Evolutionary conservation across 2,329 filamentous ascomycete genomes (phyloP).

Genomic region (Alternaria angustiovoidea): DNA sequence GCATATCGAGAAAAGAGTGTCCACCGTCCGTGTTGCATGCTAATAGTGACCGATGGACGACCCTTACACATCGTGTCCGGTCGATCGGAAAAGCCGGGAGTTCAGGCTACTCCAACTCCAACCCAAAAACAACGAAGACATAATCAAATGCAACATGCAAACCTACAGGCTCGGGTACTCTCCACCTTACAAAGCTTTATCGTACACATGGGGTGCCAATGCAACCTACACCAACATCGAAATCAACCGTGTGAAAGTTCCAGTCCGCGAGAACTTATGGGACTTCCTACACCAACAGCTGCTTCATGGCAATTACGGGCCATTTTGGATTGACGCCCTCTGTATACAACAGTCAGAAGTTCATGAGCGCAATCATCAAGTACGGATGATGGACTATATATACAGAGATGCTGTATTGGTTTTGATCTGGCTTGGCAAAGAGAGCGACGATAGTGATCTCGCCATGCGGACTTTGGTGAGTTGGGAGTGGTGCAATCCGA

Average conservation of each 20-base stretch:
- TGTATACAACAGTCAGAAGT: slow-evolving; percentile 30
- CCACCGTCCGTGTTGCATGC: not conserved
- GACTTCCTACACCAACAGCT: not conserved
- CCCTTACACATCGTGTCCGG: not conserved
- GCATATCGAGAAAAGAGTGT: not conserved
- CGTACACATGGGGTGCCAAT: not conserved
- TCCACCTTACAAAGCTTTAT: not conserved
- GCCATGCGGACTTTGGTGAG: not conserved
- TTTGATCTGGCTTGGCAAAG: not conserved
- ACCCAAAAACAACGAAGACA: not conserved
- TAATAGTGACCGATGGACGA: not conserved
- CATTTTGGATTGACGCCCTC: slow-evolving; percentile 32
- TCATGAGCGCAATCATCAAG: slow-evolving; percentile 21
- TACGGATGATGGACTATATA: slow-evolving; percentile 11
- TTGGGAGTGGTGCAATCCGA: not conserved
- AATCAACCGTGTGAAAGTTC: not conserved
- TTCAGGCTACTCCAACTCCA: not conserved
- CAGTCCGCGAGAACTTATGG: not conserved
- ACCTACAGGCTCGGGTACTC: not conserved
- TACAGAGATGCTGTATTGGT: not conserved
- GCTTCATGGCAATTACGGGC: not conserved
- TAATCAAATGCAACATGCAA: not conserved
- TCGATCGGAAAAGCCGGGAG: not conserved
- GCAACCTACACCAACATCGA: not conserved
- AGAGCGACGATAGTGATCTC: not conserved